Conservation (phyloP, 2,329 filamentous ascomycete genomes). For the Alternaria arbusti region DNA sequence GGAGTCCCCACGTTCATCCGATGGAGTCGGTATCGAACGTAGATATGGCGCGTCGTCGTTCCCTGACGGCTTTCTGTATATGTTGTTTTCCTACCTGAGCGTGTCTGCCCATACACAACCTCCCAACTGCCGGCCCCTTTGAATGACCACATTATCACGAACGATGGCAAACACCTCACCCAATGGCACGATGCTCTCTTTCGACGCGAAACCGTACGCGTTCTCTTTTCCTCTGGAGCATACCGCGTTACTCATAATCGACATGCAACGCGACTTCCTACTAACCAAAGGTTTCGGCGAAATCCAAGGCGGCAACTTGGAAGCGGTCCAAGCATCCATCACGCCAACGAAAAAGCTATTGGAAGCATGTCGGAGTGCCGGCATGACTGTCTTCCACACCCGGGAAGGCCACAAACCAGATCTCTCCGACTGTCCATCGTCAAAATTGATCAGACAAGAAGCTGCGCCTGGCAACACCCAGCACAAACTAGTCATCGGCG, state of each 20-base stretch:
- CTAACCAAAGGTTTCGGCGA: constrained; percentile 59
- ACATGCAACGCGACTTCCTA: constrained; percentile 61
- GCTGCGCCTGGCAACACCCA: constrained; percentile 54
- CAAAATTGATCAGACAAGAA: constrained; percentile 58
- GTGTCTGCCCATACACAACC: neutral
- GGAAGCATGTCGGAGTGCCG: constrained; percentile 50
- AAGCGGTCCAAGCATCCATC: constrained; percentile 49
- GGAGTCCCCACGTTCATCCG: constrained; percentile 7
- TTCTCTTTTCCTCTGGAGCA: constrained; percentile 56
- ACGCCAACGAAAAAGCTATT: constrained; percentile 52
- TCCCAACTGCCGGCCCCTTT: neutral
- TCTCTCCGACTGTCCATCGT: constrained; percentile 60
- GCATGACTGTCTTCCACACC: constrained; percentile 58
- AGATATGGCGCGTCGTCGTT: neutral
- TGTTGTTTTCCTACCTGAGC: neutral
- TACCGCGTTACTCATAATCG: constrained; percentile 59
- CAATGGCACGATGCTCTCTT: constrained; percentile 20
- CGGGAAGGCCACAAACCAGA: constrained; percentile 59
- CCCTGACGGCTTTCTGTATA: fast-evolving
- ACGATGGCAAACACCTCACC: constrained; percentile 6
- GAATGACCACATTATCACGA: neutral
- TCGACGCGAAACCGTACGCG: constrained; percentile 54
- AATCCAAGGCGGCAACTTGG: constrained; percentile 57
- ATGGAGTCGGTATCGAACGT: neutral
- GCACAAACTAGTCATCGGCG: constrained; percentile 58